Base-by-base conservation (phyloP, 352 stramenopile species). In the Globisporangium paroecandrum region DNA sequence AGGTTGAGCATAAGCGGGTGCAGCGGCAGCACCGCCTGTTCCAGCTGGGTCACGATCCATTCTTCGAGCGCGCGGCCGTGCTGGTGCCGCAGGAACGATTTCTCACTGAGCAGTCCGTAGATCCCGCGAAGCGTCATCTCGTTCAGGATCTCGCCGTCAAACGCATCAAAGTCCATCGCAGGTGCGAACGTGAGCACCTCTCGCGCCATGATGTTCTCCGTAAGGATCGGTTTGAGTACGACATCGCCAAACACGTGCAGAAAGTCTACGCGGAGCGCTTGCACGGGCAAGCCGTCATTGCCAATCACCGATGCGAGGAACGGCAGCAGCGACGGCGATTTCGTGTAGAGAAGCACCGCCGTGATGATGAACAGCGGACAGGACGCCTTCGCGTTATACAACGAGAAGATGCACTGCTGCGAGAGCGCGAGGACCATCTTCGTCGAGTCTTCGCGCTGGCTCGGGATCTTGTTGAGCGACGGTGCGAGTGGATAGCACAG, bases 301-400 rank as follows among this genome's bases (percentile, higher is more conserved):
- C 46, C 58, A 27, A 70, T 38, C 2, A 70, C 59, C 9, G 67
- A 69, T 25, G 74, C 66, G 3, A 89, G 71, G 36, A 89, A 87
- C 22, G 83, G 74, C 25, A 89, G 69, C 22, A 89, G 68, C 1
- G 77, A 76, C 4, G 83, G 78, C 8, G 78, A 85, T 64, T 89
- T 89, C 15, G 83, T 91, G 70, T 89, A 91, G 56, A 91, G 80
- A 20, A 89, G 67, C 47, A 91, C 82, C 0, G 83, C 78, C 22
- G 79, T 86, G 18, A 91, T 73, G 0, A 91, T 77, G 12, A 91
- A 83, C 12, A 89, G 73, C 51, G 83, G 79, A 22, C 83, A 79
- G 20, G 77, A 75, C 0, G 70, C 68, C 61, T 81, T 78, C 51
- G 75, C 69, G 65, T 74, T 82, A 70, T 89, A 91, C 15, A 89